A percentile compares a stretch with the other conserved stretches of the same genome.
Evolutionary conservation across 1,284 basidiomycete genomes (phyloP).

Genomic region (Ustilago curta): DNA sequence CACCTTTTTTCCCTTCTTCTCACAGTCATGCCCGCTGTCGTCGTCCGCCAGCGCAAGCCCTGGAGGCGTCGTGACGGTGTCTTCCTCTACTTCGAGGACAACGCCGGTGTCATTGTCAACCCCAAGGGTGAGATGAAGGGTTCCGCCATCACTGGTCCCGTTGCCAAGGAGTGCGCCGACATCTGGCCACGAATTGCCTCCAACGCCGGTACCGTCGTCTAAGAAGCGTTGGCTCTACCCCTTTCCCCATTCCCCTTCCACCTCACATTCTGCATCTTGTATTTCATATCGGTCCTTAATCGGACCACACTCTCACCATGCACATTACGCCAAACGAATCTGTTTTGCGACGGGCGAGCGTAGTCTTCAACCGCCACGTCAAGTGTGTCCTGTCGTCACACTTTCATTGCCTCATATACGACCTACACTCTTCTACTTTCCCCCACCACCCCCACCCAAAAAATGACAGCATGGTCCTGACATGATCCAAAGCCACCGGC

Average conservation of each 20-base stretch:
- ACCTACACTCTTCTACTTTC: slow-evolving; percentile 28
- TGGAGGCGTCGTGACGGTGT: slow-evolving; percentile 98
- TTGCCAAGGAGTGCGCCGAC: slow-evolving; percentile 98
- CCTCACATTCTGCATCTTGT: slow-evolving; percentile 24
- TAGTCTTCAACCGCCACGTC: slow-evolving; percentile 11
- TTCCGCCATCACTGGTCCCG: slow-evolving; percentile 90
- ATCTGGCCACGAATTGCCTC: slow-evolving; percentile 98
- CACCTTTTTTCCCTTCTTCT: not conserved
- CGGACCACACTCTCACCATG: slow-evolving; percentile 19
- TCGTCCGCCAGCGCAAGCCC: slow-evolving; percentile 97
- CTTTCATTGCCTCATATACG: slow-evolving; percentile 38
- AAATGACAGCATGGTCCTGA: slow-evolving; percentile 52
- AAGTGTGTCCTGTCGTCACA: slow-evolving; percentile 42
- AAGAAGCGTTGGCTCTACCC: slow-evolving; percentile 59
- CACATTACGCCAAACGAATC: slow-evolving; percentile 18
- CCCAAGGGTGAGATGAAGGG: slow-evolving; percentile 99
- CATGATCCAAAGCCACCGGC: slow-evolving; percentile 15
- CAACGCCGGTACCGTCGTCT: slow-evolving; percentile 97
- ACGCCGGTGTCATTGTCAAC: slow-evolving; percentile 74
- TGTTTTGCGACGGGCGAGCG: slow-evolving; percentile 35
- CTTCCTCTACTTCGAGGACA: slow-evolving; percentile 97
- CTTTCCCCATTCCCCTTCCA: not conserved
- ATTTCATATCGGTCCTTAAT: slow-evolving; percentile 36
- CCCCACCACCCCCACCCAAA: slow-evolving; percentile 22
- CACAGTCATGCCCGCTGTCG: slow-evolving; percentile 93